Percentiles rank a stretch among this genome's conserved stretches.
phyloP scores from a whole-genome alignment of 495 filamentous ascomycete genomes.

The Bombardia bombarda region DNA sequence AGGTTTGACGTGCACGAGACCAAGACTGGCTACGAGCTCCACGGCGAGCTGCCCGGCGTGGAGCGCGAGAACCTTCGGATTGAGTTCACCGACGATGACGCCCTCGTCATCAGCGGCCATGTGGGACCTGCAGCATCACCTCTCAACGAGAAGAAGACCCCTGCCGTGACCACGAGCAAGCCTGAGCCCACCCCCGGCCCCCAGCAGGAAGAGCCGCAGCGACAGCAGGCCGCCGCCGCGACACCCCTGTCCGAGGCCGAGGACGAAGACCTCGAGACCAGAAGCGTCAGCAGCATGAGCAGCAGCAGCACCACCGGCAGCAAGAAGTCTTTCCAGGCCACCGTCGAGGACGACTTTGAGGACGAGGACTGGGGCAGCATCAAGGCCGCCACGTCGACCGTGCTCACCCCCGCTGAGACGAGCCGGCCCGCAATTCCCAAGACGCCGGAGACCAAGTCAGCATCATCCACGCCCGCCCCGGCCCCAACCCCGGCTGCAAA shows the following conservation, averaged over 20 bases:
- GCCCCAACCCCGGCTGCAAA: too few relatives aligned
- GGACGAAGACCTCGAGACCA: constrained; percentile 24
- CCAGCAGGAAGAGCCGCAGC: too few relatives aligned
- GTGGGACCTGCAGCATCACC: too few relatives aligned
- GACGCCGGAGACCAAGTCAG: too few relatives aligned
- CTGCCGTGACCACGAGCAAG: constrained; percentile 35
- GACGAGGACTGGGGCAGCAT: too few relatives aligned
- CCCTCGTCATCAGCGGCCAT: constrained; percentile 63
- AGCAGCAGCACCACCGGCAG: too few relatives aligned
- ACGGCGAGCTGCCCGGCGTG: constrained; percentile 82
- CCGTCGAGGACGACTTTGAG: constrained; percentile 22
- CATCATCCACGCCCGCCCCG: too few relatives aligned
- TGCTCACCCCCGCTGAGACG: too few relatives aligned
- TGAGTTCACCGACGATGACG: constrained; percentile 76
- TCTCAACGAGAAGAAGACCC: constrained; percentile 54
- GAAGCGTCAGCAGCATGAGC: too few relatives aligned
- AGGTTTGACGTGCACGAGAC: constrained; percentile 75
- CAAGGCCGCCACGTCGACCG: constrained; percentile 6
- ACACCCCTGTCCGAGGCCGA: constrained; percentile 6
- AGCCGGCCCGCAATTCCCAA: too few relatives aligned
- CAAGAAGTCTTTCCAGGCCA: constrained; percentile 29
- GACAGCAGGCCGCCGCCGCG: too few relatives aligned
- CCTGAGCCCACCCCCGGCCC: too few relatives aligned
- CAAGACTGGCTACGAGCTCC: constrained; percentile 62
- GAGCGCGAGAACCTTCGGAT: constrained; percentile 70